A percentile compares a stretch with the other conserved stretches of the same genome.
Evolutionary conservation across 257 asterid species (phyloP).

Genomic region (Scutellaria barbata): DNA sequence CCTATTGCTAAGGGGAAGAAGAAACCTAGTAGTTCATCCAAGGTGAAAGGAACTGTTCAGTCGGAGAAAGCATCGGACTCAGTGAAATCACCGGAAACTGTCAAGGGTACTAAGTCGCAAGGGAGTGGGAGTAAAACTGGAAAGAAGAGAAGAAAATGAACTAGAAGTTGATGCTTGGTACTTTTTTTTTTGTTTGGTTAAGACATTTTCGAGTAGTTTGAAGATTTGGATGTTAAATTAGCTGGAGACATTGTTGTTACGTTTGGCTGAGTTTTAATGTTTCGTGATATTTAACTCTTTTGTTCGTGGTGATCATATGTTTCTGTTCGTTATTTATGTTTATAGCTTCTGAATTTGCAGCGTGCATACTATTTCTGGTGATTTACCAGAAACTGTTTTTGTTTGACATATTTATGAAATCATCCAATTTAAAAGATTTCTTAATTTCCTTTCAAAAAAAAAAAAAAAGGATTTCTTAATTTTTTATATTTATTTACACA

Average conservation of each 20-base stretch:
- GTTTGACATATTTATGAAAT: too few relatives aligned
- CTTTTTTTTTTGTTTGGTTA: not conserved
- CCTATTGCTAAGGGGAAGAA: not conserved
- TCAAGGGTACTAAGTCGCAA: conserved; percentile 1
- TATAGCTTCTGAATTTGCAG: not conserved
- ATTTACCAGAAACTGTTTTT: too few relatives aligned
- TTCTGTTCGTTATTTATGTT: not conserved
- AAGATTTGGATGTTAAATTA: conserved; percentile 7
- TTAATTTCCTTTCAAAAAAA: too few relatives aligned
- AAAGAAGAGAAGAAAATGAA: conserved; percentile 18
- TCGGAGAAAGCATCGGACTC: not conserved
- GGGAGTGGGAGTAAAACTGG: conserved; percentile 17
- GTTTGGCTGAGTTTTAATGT: not conserved
- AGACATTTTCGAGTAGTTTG: not conserved
- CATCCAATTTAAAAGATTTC: too few relatives aligned
- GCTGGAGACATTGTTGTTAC: not conserved
- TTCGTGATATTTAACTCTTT: not conserved
- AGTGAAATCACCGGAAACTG: not conserved
- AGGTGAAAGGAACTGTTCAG: not conserved
- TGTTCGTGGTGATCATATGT: not conserved
- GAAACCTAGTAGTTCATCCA: not conserved
- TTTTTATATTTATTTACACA: too few relatives aligned
- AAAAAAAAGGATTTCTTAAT: too few relatives aligned
- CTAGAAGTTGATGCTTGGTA: not conserved
- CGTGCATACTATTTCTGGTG: too few relatives aligned